Base-by-base conservation (phyloP, 495 filamentous ascomycete species). In the Tuber indicum region DNA sequence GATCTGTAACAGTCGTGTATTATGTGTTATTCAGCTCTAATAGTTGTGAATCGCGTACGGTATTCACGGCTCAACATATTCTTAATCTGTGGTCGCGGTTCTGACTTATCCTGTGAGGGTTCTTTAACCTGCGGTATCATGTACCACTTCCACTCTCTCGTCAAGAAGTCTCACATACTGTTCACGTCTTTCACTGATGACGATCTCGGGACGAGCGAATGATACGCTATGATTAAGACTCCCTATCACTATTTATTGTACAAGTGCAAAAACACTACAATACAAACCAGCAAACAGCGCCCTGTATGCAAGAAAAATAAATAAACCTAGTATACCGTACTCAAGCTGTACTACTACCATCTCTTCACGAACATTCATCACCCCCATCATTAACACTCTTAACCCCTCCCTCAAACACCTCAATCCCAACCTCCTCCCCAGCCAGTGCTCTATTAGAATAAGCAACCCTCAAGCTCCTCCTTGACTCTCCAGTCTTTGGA, bases 371-470 rank as follows among this genome's bases (percentile, higher is more conserved):
- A 36, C 17, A n/a, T 6, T 23, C 16, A n/a, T 74, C 44, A 41
- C 43, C 32, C 52, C 21, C 32, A 72, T 26, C 49, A 39, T 70
- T 43, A 7, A 81, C 32, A 6, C 72, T 82, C 62, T 47, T 81
- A 42, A 84, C 79, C 45, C 82, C 81, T 3, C 74, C 70, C 42
- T 73, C 77, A 44, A 75, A 75, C 41, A 82, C 75, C 76, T 77
- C 79, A 72, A 82, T 75, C 62, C 32, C 70, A 3, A 71, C 69
- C 52, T 74, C 79, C 32, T 52, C 74, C 4, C 80, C 77, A 2
- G 62, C 74, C 71, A 16, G 26, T 45, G 43, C 76, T 83, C 83
- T 84, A 49, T 74, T 46, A 6, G 82, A 80, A 75, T 82, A 84
- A 39, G 78, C 83, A 21, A 84, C 80, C 73, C 47, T 75, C 21